phyloP scores from a whole-genome alignment of 495 filamentous ascomycete species.

The Lepidopterella palustris region DNA sequence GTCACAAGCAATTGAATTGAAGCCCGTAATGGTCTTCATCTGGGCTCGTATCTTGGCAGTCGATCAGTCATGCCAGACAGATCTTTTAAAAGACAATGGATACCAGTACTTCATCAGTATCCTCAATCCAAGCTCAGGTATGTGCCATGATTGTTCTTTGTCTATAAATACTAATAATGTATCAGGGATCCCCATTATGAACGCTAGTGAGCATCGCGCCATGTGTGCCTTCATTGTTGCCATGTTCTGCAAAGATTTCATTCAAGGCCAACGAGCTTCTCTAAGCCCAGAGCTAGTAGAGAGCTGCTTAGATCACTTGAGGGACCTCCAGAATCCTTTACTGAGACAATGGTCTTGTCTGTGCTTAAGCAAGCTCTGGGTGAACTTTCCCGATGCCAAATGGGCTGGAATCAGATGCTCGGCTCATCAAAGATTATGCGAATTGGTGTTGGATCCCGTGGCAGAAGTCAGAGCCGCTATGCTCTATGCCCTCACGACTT shows the following conservation, averaged over 20 bases:
- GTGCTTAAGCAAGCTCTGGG: conserved; percentile 93
- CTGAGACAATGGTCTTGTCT: conserved; percentile 95
- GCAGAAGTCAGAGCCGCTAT: conserved; percentile 94
- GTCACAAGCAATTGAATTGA: conserved; percentile 88
- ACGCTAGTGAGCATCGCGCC: conserved; percentile 87
- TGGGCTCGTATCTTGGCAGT: conserved; percentile 97
- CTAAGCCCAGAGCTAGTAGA: conserved; percentile 78
- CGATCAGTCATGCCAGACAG: conserved; percentile 83
- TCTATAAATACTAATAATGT: not conserved
- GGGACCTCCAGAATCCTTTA: conserved; percentile 76
- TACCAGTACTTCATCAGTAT: conserved; percentile 95
- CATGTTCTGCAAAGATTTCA: conserved; percentile 91
- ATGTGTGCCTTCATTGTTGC: conserved; percentile 99
- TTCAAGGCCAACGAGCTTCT: conserved; percentile 83
- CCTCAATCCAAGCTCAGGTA: conserved; percentile 71
- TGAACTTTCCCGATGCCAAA: conserved; percentile 82
- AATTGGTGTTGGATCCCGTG: conserved; percentile 76
- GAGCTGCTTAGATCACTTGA: conserved; percentile 72
- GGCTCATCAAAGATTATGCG: conserved; percentile 70
- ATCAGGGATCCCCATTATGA: conserved; percentile 59
- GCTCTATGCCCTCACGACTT: conserved; percentile 85
- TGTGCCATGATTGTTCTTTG: not conserved
- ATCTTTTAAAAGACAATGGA: conserved; percentile 91
- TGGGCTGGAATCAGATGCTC: conserved; percentile 82
- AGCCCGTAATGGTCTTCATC: conserved; percentile 99